These are phyloP conservation scores for Russula vinacea DNA, from an alignment of 768 basidiomycete species.

Conservation along the genomic window DNA sequence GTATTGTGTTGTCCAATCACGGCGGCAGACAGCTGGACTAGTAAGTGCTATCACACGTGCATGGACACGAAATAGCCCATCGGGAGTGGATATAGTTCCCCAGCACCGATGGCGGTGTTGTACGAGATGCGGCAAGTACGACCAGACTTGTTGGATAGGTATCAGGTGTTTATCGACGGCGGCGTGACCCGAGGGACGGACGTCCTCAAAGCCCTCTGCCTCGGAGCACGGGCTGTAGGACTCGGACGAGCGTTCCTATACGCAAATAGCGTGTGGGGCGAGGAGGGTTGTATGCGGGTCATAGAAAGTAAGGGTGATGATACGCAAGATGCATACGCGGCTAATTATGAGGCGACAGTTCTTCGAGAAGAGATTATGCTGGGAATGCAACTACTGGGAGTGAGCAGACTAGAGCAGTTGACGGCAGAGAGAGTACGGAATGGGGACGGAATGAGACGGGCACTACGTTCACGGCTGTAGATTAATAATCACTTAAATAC, in stretches of 20 bases:
- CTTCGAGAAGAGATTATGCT: conserved; percentile 42
- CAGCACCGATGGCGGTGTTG: conserved; percentile 45
- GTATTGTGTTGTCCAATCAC: conserved; percentile 50
- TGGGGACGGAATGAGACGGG: not conserved
- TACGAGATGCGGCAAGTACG: conserved; percentile 43
- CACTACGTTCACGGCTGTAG: conserved; percentile 9
- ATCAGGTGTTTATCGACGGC: conserved; percentile 47
- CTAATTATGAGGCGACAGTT: conserved; percentile 33
- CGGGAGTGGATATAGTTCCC: conserved; percentile 34
- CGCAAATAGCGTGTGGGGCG: conserved; percentile 41
- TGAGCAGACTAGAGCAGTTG: conserved; percentile 40
- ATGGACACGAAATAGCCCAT: not conserved
- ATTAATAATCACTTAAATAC: not conserved
- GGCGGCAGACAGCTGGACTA: conserved; percentile 48
- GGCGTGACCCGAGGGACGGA: conserved; percentile 47
- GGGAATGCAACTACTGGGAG: conserved; percentile 43
- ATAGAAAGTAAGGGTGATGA: conserved; percentile 32
- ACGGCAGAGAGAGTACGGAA: conserved; percentile 40
- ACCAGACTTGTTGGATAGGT: conserved; percentile 40
- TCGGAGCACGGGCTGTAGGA: conserved; percentile 47
- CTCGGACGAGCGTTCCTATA: conserved; percentile 46
- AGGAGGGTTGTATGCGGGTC: conserved; percentile 33
- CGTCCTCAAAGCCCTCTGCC: conserved; percentile 49
- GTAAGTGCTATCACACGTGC: conserved; percentile 33
- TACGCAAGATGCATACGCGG: not conserved